Conservation (phyloP, 2,329 filamentous ascomycete genomes). For the Nigrospora oryzae region DNA sequence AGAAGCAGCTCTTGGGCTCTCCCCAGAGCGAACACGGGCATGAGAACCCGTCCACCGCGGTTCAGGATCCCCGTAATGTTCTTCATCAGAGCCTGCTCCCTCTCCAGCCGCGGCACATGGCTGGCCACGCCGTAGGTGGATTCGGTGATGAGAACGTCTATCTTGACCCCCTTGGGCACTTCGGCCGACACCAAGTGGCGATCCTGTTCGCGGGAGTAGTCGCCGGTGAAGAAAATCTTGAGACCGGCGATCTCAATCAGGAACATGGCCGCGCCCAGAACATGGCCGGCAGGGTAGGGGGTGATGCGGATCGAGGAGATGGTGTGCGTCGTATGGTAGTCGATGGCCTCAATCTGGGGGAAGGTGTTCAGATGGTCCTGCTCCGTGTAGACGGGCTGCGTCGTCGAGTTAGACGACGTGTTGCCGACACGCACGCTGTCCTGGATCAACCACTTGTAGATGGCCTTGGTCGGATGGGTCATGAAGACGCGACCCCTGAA, state of each 20-base stretch:
- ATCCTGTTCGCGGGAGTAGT: conserved; percentile 94
- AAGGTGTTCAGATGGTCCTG: conserved; percentile 92
- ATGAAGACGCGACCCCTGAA: conserved; percentile 96
- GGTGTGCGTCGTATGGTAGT: conserved; percentile 96
- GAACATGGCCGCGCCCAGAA: conserved; percentile 98
- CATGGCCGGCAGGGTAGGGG: conserved; percentile 92
- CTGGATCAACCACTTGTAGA: conserved; percentile 99
- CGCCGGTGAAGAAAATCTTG: conserved; percentile 94
- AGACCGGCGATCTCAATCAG: conserved; percentile 93
- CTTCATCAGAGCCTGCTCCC: conserved; percentile 92
- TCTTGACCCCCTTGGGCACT: conserved; percentile 79
- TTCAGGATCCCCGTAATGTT: conserved; percentile 87
- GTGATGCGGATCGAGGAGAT: conserved; percentile 95
- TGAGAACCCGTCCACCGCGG: conserved; percentile 81
- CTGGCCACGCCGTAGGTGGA: conserved; percentile 95
- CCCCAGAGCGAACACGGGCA: conserved; percentile 92
- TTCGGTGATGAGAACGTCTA: conserved; percentile 95
- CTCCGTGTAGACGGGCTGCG: conserved; percentile 85
- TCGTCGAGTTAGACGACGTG: conserved; percentile 51
- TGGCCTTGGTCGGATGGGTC: conserved; percentile 98
- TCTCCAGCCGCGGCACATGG: conserved; percentile 81
- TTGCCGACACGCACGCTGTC: conserved; percentile 88
- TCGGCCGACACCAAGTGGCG: conserved; percentile 90
- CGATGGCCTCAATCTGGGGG: conserved; percentile 90
- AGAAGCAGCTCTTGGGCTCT: conserved; percentile 88